phyloP scores from a whole-genome alignment of 495 filamentous ascomycete genomes.

The Daldinia decipiens region DNA sequence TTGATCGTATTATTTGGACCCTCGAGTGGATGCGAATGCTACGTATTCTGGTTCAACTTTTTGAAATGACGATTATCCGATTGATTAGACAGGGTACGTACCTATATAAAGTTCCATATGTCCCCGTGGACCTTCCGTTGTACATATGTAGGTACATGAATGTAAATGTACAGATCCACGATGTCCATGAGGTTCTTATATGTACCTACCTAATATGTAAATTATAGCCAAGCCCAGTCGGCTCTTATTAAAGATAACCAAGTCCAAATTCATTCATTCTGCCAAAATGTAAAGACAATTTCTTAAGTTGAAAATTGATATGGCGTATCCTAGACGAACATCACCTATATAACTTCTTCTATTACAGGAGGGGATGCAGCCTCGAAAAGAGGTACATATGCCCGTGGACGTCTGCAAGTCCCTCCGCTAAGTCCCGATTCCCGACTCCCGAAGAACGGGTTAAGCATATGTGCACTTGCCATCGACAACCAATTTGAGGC shows the following conservation, averaged over 20 bases:
- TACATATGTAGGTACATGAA: too few species aligned
- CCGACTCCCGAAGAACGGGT: slow-evolving; percentile 13
- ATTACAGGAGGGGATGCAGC: slow-evolving; percentile 32
- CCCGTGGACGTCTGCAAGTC: neutral
- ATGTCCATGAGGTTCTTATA: neutral
- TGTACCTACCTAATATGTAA: neutral
- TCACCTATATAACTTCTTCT: slow-evolving; percentile 33
- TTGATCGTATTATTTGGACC: slow-evolving; percentile 1
- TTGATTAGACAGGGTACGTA: slow-evolving; percentile 13
- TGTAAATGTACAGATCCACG: neutral
- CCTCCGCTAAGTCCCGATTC: slow-evolving; percentile 9
- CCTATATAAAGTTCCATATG: slow-evolving; percentile 2
- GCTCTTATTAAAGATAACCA: neutral
- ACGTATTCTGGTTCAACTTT: slow-evolving; percentile 20
- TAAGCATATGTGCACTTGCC: neutral
- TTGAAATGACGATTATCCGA: slow-evolving; percentile 33
- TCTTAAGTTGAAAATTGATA: neutral
- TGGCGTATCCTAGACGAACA: slow-evolving; percentile 3
- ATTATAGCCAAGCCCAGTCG: neutral
- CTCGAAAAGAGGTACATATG: slow-evolving; percentile 11
- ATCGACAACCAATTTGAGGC: neutral
- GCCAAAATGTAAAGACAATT: too few species aligned
- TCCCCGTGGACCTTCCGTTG: too few species aligned
- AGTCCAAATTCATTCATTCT: too few species aligned
- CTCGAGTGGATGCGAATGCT: slow-evolving; percentile 16